A percentile compares a stretch with the other conserved stretches of the same genome.
These are phyloP conservation scores for Beauveria varroae DNA, from an alignment of 2,329 filamentous ascomycete genomes.

Conservation along the genomic window DNA sequence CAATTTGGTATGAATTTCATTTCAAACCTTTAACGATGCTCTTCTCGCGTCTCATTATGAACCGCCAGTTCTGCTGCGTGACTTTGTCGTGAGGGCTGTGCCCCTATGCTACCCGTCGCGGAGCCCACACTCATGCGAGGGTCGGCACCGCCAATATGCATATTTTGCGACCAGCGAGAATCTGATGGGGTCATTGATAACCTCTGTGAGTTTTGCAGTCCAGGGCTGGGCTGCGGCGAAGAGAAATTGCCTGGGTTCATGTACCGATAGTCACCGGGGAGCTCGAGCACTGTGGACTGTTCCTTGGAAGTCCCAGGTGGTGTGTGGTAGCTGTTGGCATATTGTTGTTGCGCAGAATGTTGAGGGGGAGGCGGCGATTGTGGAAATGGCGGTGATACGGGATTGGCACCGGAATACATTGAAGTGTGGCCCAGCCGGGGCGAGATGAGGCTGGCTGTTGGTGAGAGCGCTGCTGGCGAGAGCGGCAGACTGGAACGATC, in stretches of 20 bases:
- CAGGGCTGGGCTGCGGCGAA: conserved; percentile 6
- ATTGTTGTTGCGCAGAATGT: not conserved
- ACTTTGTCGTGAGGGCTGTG: conserved; percentile 32
- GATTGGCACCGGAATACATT: not conserved
- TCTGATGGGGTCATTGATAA: conserved; percentile 26
- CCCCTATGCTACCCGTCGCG: conserved; percentile 19
- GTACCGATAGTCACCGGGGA: conserved; percentile 22
- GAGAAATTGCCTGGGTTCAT: not conserved
- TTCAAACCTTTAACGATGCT: conserved; percentile 22
- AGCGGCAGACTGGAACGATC: conserved; percentile 31
- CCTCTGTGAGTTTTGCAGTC: conserved; percentile 23
- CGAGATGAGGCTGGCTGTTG: not conserved
- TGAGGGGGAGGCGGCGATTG: not conserved
- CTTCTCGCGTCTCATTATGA: conserved; percentile 40
- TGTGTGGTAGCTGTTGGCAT: not conserved
- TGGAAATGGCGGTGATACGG: not conserved
- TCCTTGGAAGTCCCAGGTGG: not conserved
- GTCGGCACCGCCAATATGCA: conserved; percentile 8
- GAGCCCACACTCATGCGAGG: conserved; percentile 13
- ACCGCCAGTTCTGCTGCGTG: conserved; percentile 36
- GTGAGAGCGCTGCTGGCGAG: not conserved
- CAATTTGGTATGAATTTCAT: not conserved
- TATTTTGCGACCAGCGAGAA: conserved; percentile 4
- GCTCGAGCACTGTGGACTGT: conserved; percentile 1
- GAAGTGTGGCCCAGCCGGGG: conserved; percentile 2